These are phyloP conservation scores for Eimeria maxima DNA, from an alignment of 169 alveolate genomes.

Conservation along the genomic window DNA sequence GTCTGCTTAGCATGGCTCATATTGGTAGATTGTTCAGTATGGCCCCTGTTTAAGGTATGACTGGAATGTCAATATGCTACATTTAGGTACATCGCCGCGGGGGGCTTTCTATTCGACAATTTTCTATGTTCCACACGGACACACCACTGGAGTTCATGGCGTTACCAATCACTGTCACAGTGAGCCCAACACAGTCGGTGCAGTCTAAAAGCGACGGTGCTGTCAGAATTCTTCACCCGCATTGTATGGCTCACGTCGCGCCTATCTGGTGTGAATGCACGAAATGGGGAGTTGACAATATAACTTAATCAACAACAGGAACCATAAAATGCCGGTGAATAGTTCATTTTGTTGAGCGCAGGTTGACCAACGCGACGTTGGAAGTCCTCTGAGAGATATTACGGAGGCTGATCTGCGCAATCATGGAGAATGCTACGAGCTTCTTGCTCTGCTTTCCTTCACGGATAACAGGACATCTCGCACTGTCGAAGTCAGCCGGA, in stretches of 20 bases:
- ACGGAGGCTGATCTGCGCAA: conserved; percentile 82
- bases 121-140: conserved; percentile 84
- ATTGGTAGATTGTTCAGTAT: background rate
- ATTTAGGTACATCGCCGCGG: conserved; percentile 79
- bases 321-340: too few species aligned
- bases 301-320: too few species aligned
- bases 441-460: conserved; percentile 85
- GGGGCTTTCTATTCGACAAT: conserved; percentile 83
- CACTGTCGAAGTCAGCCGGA: conserved; percentile 86
- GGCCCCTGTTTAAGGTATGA: background rate
- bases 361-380: conserved; percentile 81
- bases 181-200: background rate
- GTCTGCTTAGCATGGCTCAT: background rate
- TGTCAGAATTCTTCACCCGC: background rate
- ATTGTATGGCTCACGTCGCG: background rate
- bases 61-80: background rate
- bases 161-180: conserved; percentile 86
- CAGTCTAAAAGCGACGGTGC: background rate
- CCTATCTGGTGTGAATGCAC: too few species aligned
- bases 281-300: too few species aligned
- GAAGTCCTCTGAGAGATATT: conserved; percentile 84
- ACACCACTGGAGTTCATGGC: conserved; percentile 88
- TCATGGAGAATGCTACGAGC: conserved; percentile 85
- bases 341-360: background rate
- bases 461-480: conserved; percentile 87